A percentile compares a stretch with the other conserved stretches of the same genome.
These are phyloP conservation scores for Phascolomyces articulosus DNA, from an alignment of 371 early-diverging fungal genomes.

Conservation along the genomic window DNA sequence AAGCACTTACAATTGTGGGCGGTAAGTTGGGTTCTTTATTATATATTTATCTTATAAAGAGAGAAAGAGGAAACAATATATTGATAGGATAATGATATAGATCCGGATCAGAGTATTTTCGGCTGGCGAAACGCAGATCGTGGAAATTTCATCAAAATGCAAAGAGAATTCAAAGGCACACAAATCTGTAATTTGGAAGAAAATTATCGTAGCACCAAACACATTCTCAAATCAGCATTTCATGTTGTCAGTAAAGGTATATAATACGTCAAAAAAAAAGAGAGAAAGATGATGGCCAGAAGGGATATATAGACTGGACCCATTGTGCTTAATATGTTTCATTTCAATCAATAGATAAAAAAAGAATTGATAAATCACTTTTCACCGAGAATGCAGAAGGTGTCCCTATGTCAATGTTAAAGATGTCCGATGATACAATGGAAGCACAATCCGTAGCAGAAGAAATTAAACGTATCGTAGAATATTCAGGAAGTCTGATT, in stretches of 20 bases:
- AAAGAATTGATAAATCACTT: constrained; percentile 26
- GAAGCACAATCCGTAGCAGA: constrained; percentile 52
- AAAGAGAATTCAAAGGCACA: constrained; percentile 36
- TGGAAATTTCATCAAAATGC: constrained; percentile 57
- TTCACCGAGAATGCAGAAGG: constrained; percentile 40
- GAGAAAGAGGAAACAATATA: too few species aligned
- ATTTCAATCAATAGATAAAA: constrained; percentile 16
- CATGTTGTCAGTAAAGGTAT: constrained; percentile 52
- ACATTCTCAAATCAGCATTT: constrained; percentile 49
- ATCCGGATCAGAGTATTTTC: constrained; percentile 68
- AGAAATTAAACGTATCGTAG: constrained; percentile 45
- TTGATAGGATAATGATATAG: too few species aligned
- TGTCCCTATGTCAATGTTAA: constrained; percentile 34
- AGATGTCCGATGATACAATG: neutral
- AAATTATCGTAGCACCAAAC: constrained; percentile 63
- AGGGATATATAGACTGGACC: neutral
- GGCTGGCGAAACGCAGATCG: constrained; percentile 64
- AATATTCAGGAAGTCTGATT: constrained; percentile 36
- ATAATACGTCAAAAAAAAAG: neutral
- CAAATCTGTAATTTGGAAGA: constrained; percentile 44
- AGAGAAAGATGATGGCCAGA: too few species aligned
- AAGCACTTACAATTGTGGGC: constrained; percentile 62
- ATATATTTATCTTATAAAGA: neutral
- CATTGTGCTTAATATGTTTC: constrained; percentile 2
- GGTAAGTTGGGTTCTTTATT: constrained; percentile 30